Base-by-base conservation (phyloP, 768 basidiomycete species). In the Baorangia bicolor region DNA sequence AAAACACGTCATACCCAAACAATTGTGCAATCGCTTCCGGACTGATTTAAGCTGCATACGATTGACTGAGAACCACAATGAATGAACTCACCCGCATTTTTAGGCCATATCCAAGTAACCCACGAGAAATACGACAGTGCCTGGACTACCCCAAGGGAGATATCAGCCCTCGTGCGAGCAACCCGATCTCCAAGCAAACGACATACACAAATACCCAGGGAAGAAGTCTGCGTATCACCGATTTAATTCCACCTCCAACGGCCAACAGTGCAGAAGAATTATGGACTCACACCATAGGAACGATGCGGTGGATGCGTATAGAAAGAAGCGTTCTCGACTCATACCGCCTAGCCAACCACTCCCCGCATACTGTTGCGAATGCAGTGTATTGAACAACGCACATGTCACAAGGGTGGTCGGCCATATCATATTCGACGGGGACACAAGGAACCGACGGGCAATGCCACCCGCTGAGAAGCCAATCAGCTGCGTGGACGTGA, bases 401-500 rank as follows among this genome's bases (percentile, higher is more conserved):
- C 90, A 90, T 13, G 80, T 84, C 39, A 91, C 87, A 21, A 92
- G 78, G 55, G 88, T 86, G 21, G 76, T 72, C 0, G 90, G 90
- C 90, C 90, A 92, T 67, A 92, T 87, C 88, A 75, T 71, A 30
- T 69, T 70, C 3, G 70, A 27, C 60, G 76, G 92, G 61, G 62
- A 83, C 65, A 75, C 90, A 35, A 92, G 79, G 78, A 92, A 92
- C 11, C 90, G 84, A 31, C 87, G 82, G 7, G 81, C 79, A 34
- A 89, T 72, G 14, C 90, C 89, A 41, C 90, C 91, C 52, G 92
- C 83, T 5, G 89, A 91, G 75, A 92, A 92, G 14, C 92, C 90
- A 51, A 92, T 90, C 51, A 90, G 73, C 64, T 88, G 86, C 2
- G 85, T 85, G 30, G 83, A 86, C 73, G 90, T 82, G 25, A 92